Evolutionary conservation across 306 rosid genomes (phyloP), one percentile per base, ranked within the genome.

Genomic region (Corylus heterophylla): DNA sequence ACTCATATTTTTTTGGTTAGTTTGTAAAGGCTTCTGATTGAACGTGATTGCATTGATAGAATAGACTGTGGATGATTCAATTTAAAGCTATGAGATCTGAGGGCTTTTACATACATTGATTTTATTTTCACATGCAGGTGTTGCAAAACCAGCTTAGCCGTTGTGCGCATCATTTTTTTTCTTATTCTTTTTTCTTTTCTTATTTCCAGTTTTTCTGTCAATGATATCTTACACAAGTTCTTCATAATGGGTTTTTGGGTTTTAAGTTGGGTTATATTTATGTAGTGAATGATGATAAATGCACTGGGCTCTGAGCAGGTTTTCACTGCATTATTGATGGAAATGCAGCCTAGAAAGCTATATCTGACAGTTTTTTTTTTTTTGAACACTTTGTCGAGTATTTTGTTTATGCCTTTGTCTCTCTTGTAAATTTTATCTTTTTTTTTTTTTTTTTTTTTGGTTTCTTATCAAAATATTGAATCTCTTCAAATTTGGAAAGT

Each of bases 221-320:
- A 9, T 35, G n/a, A 1, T n/a, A 1, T 7, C 4, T 58, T 58
- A 2, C 10, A 58, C 1, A 9, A 9, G 64, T 12, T 67, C 56
- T 39, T 54, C 20, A 47, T 42, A n/a, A 47, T 74, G 71, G 61
- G 9, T 76, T 77, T 70, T 66, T 35, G 59, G 73, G 25, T 8
- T 61, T 69, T 17, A 16, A 13, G 17, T 47, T 3, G 11, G 16
- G 18, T 18, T 71, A 25, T 64, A n/a, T 17, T 20, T 58, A 9
- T 58, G 35, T 11, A 7, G 63, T 35, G 76, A 58, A 79, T 73
- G 82, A 87, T 84, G 87, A 81, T 68, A 77, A 39, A 51, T 76
- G 79, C 85, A 76, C 86, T 84, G 83, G 83, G 79, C 83, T 84
- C 81, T 80, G 83, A 84, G 77, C 83, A 79, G 81, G 70, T 16